Conservation (phyloP, 495 filamentous ascomycete species). For the Penicillium paradoxum region DNA sequence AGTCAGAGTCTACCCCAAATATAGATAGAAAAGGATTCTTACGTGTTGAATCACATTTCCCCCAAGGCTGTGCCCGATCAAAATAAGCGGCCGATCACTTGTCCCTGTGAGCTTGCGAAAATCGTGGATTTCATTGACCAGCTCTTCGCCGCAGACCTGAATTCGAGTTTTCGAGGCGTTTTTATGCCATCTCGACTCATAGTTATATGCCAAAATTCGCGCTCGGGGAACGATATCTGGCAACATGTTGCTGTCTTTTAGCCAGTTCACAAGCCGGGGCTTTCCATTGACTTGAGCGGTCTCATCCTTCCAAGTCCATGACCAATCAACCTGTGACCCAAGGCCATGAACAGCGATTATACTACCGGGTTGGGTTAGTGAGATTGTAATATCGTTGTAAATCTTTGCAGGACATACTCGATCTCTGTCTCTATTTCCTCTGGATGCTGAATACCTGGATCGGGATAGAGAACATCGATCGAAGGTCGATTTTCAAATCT, state of each 20-base stretch:
- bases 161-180: background rate
- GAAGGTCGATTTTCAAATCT: background rate
- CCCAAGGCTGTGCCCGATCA: conserved; percentile 1
- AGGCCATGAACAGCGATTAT: conserved; percentile 3
- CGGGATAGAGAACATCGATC: background rate
- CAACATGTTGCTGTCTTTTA: conserved; percentile 1
- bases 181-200: conserved; percentile 2
- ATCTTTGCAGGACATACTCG: background rate
- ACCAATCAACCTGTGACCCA: conserved; percentile 3
- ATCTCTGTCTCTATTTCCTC: background rate
- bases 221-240: background rate
- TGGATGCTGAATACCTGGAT: background rate
- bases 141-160: background rate
- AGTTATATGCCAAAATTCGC: background rate
- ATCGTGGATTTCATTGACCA: background rate
- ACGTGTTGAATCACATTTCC: conserved; percentile 4
- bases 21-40: background rate
- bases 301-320: conserved; percentile 5
- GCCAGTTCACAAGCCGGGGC: conserved; percentile 2
- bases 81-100: background rate
- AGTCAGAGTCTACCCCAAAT: too few species aligned
- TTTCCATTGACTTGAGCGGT: background rate
- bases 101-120: background rate
- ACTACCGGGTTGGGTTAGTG: background rate
- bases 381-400: background rate